Evolutionary conservation across 371 early-diverging fungal species (phyloP), one percentile per base, ranked within the genome.

Genomic region (Apophysomyces variabilis): DNA sequence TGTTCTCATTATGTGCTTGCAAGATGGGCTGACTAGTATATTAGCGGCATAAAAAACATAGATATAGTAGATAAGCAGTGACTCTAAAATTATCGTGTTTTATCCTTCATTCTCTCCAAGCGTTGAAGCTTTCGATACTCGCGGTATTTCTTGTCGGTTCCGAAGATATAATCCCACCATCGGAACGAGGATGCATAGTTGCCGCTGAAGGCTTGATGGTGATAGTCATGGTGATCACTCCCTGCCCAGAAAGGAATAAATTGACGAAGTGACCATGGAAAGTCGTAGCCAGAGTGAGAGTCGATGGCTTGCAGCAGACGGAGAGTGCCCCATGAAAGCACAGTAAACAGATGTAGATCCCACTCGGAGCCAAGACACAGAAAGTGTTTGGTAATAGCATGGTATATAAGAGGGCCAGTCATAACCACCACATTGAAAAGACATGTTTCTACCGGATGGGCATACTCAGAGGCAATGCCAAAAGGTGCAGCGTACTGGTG

Each of bases 211-310:
- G 86, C 86, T 70, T 84, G 82, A 72, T 94, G 93, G 74, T 94
- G 94, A 69, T 89, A 92, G 66, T 94, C 94, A 72, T 94, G 94
- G 72, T 92, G 92, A 60, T 94, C 94, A 9, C 92, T 85, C 16
- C 94, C 92, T 1, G 92, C 86, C 88, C 89, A 87, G 78, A 93
- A 92, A 16, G 94, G 94, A 62, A 93, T 38, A 62, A 82, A 83
- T 75, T 91, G 84, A 69, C 88, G 87, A 60, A 92, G 82, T n/a
- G 90, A 90, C 93, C 94, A 95, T 38, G 96, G 97, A 72, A 96
- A 96, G 69, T 96, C 96, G 70, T 96, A 96, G 0, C 97, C 97
- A 47, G 93, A 92, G 79, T 97, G 97, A 50, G 94, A 91, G 75
- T 96, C 96, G 38, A 97, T 89, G 14, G 95, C 89, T 76, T 91